Conservation (phyloP, 805 yeast genomes). For the Candida arabinofermentans region DNA sequence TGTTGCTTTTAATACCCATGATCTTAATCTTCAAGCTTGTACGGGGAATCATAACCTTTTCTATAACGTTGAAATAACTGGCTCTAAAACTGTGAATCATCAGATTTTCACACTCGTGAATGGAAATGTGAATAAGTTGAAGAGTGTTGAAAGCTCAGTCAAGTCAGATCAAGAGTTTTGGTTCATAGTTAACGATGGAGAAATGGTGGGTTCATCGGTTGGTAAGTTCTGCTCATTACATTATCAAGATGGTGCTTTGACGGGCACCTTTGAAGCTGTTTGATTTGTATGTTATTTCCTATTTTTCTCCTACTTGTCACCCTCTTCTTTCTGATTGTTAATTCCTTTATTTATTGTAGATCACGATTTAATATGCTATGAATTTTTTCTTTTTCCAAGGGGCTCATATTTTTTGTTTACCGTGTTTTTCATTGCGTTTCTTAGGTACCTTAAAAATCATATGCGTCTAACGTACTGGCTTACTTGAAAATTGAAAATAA, state of each 20-base stretch:
- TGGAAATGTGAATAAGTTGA: neutral
- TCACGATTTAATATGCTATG: too few species aligned
- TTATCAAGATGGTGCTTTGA: neutral
- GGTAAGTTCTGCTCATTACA: neutral
- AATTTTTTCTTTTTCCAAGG: too few species aligned
- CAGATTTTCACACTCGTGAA: neutral
- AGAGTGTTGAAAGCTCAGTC: neutral
- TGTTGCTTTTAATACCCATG: neutral
- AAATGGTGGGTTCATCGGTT: neutral
- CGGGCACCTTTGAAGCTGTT: neutral
- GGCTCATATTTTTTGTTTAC: too few species aligned
- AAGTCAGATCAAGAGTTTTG: neutral
- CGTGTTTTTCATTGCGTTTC: too few species aligned
- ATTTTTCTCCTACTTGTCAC: too few species aligned
- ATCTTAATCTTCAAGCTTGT: neutral
- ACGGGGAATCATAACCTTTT: neutral
- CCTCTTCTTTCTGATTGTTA: too few species aligned
- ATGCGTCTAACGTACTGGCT: too few species aligned
- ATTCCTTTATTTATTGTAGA: too few species aligned
- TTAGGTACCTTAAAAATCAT: too few species aligned
- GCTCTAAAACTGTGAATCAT: neutral
- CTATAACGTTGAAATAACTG: neutral
- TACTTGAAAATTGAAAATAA: too few species aligned
- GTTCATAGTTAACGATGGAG: neutral
- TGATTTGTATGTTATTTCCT: neutral